Conservation (phyloP, 1,284 basidiomycete species). For the Sporisorium sorghi region DNA sequence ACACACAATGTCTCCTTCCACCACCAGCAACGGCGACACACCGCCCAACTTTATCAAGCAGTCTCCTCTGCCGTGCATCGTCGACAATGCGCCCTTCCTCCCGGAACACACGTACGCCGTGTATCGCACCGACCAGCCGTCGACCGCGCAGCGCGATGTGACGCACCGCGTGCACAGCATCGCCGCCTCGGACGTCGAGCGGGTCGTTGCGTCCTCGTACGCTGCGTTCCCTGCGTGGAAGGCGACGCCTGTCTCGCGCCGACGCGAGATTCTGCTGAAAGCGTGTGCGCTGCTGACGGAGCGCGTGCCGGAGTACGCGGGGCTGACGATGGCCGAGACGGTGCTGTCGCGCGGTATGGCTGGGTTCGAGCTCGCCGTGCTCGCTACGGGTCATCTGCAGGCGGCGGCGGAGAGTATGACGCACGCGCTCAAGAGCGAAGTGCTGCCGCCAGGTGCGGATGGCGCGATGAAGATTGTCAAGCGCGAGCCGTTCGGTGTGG, state of each 20-base stretch:
- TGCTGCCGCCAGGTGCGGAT: slow-evolving; percentile 33
- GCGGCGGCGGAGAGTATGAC: slow-evolving; percentile 35
- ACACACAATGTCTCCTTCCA: slow-evolving; percentile 16
- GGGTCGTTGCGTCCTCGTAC: slow-evolving; percentile 21
- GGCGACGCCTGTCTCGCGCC: slow-evolving; percentile 37
- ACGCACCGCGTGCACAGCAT: slow-evolving; percentile 34
- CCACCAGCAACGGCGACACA: slow-evolving; percentile 8
- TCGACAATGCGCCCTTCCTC: slow-evolving; percentile 58
- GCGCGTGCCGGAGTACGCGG: slow-evolving; percentile 41
- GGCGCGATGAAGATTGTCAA: slow-evolving; percentile 48
- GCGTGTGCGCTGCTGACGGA: slow-evolving; percentile 32
- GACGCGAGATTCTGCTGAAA: slow-evolving; percentile 51
- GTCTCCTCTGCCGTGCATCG: slow-evolving; percentile 56
- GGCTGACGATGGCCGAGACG: slow-evolving; percentile 46
- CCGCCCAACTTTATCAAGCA: slow-evolving; percentile 27
- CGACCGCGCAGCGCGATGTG: slow-evolving; percentile 22
- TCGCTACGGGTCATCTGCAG: slow-evolving; percentile 31
- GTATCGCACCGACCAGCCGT: slow-evolving; percentile 42
- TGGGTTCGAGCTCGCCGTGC: slow-evolving; percentile 47
- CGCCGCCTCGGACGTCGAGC: slow-evolving; percentile 19
- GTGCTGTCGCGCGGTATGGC: slow-evolving; percentile 46
- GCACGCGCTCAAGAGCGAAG: slow-evolving; percentile 39
- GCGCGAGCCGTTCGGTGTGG: slow-evolving; percentile 51
- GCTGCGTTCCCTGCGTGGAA: slow-evolving; percentile 47
- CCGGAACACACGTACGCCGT: slow-evolving; percentile 59